Base-by-base conservation (phyloP, 768 basidiomycete genomes). In the Mycena kentingensis region DNA sequence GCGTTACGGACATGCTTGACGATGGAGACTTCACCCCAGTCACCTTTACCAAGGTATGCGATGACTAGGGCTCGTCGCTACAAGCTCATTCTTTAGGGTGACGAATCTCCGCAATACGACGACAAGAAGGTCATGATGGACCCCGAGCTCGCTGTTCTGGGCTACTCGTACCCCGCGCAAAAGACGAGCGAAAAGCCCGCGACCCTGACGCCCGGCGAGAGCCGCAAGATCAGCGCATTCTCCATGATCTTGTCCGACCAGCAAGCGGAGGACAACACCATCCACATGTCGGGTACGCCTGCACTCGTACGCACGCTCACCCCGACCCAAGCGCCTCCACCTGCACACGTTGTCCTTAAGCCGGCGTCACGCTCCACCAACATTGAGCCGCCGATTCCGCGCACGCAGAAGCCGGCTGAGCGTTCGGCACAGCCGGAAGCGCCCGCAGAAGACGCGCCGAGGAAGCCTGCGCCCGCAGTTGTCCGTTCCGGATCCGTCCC, bases 11-110 rank as follows among this genome's bases (percentile, higher is more conserved):
- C 24, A 72, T 66, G 12, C 67, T 78, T 13, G 77, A 75, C 27
- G 73, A 67, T 6, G 68, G 69, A 22, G 71, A 76, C 62, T 79
- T 79, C 47, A 73, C 77, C 0, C 73, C 75, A 1, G 73, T 74
- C 15, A 69, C 67, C 38, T 76, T 79, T 51, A 53, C 70, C 43
- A 70, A 64, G 49, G 66, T 48, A 35, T 45, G 10, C 46, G 16
- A 6, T 16, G 25, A 5, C 43, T 28, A 18, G 41, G 31, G 32
- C 12, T n/a, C 18, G 39, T 28, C 12, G 27, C 25, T 13, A 28
- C 13, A 22, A 11, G 26, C 8, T 24, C 15, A 28, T 42, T 3
- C 27, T 16, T 10, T 27, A 51, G 54, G 46, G 46, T 15, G 47
- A 39, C 19, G 46, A 46, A 1, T 25, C 44, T n/a, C 27, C 44